A percentile compares a stretch with the other conserved stretches of the same genome.
These are phyloP conservation scores for Herpetospermum pedunculosum DNA, from an alignment of 306 rosid species.

Conservation along the genomic window DNA sequence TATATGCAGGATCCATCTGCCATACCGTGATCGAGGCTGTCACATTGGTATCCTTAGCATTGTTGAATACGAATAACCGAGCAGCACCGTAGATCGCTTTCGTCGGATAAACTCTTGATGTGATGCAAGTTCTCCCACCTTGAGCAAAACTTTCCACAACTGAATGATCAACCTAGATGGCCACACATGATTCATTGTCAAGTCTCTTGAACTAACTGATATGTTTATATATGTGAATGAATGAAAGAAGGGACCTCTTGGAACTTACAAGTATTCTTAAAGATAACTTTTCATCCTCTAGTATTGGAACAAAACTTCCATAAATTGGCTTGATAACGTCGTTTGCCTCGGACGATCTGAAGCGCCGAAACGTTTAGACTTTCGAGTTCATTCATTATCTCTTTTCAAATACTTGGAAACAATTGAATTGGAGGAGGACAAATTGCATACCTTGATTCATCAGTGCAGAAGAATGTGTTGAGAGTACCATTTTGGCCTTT, in stretches of 20 bases:
- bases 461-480: slow-evolving; percentile 53
- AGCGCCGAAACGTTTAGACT: not conserved
- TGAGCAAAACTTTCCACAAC: slow-evolving; percentile 81
- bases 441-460: slow-evolving; percentile 51
- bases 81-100: slow-evolving; percentile 83
- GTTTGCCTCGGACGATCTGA: slow-evolving; percentile 64
- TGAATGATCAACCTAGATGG: slow-evolving; percentile 74
- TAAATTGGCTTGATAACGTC: slow-evolving; percentile 44
- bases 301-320: slow-evolving; percentile 66
- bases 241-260: not conserved
- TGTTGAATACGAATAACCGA: slow-evolving; percentile 62
- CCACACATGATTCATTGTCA: not conserved
- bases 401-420: not conserved
- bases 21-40: slow-evolving; percentile 62
- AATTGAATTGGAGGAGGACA: not conserved
- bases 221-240: not conserved
- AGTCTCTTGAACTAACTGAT: not conserved
- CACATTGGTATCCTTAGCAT: slow-evolving; percentile 53
- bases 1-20: slow-evolving; percentile 95
- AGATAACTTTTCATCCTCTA: slow-evolving; percentile 55
- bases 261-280: slow-evolving; percentile 55
- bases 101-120: slow-evolving; percentile 81
- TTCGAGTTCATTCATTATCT: not conserved
- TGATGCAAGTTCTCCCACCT: slow-evolving; percentile 74
- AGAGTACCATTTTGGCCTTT: slow-evolving; percentile 50